These are phyloP conservation scores for Collybiopsis confluens DNA, from an alignment of 768 basidiomycete species.

Conservation along the genomic window DNA sequence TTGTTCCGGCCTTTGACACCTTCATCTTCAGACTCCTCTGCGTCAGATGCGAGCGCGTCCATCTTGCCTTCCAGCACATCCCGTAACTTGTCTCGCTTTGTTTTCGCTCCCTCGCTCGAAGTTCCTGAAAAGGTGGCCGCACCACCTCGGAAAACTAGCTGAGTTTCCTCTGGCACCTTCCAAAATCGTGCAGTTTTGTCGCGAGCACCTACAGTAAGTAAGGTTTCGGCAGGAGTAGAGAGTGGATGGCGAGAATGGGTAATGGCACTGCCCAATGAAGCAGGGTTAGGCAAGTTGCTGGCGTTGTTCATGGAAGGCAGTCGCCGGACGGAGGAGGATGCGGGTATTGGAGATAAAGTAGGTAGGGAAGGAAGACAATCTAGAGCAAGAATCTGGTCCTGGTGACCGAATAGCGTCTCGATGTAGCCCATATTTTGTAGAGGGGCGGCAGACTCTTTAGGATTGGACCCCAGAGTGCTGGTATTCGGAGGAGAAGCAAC, in stretches of 20 bases:
- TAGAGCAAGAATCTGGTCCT: slow-evolving; percentile 76
- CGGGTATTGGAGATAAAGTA: background rate
- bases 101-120: background rate
- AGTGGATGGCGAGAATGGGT: slow-evolving; percentile 2
- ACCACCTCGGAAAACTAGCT: slow-evolving; percentile 96
- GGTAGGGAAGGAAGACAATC: slow-evolving; percentile 31
- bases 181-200: slow-evolving; percentile 93
- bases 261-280: background rate
- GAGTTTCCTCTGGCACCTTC: slow-evolving; percentile 94
- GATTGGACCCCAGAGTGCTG: slow-evolving; percentile 83
- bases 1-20: slow-evolving; percentile 29
- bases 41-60: slow-evolving; percentile 55
- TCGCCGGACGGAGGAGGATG: background rate
- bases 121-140: slow-evolving; percentile 49
- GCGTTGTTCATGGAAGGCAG: background rate
- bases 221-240: slow-evolving; percentile 79
- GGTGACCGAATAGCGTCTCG: slow-evolving; percentile 96
- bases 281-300: background rate
- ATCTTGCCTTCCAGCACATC: slow-evolving; percentile 80
- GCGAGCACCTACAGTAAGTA: slow-evolving; percentile 82
- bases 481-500: slow-evolving; percentile 48
- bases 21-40: slow-evolving; percentile 29
- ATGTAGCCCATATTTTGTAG: slow-evolving; percentile 84
- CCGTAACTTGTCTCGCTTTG: slow-evolving; percentile 39
- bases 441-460: slow-evolving; percentile 78